Evolutionary conservation across 805 yeast species (phyloP).

Genomic region (Cyberlindnera bimundalis): DNA sequence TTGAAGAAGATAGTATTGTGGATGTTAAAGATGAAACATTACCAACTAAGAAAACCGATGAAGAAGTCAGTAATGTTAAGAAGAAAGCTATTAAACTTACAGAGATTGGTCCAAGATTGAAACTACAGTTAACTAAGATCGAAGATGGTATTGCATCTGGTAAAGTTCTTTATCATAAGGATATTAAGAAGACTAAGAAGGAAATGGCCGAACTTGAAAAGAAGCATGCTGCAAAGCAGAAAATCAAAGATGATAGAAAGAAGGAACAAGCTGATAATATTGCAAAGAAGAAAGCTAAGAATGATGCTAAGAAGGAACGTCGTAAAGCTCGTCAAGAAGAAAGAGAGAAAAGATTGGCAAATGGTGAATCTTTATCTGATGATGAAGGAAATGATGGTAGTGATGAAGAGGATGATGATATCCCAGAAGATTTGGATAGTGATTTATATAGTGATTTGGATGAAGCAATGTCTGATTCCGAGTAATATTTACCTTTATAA

Average conservation of each 20-base stretch:
- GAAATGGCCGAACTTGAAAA: conserved; percentile 63
- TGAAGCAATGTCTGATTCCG: conserved; percentile 26
- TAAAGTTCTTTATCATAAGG: conserved; percentile 80
- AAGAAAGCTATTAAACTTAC: conserved; percentile 89
- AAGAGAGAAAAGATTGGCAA: conserved; percentile 28
- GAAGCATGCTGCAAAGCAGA: conserved; percentile 58
- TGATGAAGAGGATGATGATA: conserved; percentile 37
- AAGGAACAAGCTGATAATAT: conserved; percentile 78
- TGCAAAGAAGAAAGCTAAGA: conserved; percentile 66
- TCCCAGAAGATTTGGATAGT: conserved; percentile 44
- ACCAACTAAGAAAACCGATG: conserved; percentile 20
- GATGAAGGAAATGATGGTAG: conserved; percentile 32
- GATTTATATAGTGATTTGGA: conserved; percentile 45
- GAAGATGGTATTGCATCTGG: conserved; percentile 92
- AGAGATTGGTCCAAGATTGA: conserved; percentile 90
- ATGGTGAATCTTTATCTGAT: conserved; percentile 27
- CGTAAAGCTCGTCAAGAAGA: conserved; percentile 50
- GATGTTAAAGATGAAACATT: conserved; percentile 42
- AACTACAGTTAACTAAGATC: conserved; percentile 71
- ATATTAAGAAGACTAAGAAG: conserved; percentile 55
- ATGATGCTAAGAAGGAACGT: conserved; percentile 70
- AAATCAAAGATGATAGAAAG: conserved; percentile 67
- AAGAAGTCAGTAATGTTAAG: conserved; percentile 28
- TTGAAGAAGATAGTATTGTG: conserved; percentile 86
- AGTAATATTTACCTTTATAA: conserved; percentile 1